Base-by-base conservation (phyloP, 2,329 filamentous ascomycete species). In the Penicillium sclerotiorum region DNA sequence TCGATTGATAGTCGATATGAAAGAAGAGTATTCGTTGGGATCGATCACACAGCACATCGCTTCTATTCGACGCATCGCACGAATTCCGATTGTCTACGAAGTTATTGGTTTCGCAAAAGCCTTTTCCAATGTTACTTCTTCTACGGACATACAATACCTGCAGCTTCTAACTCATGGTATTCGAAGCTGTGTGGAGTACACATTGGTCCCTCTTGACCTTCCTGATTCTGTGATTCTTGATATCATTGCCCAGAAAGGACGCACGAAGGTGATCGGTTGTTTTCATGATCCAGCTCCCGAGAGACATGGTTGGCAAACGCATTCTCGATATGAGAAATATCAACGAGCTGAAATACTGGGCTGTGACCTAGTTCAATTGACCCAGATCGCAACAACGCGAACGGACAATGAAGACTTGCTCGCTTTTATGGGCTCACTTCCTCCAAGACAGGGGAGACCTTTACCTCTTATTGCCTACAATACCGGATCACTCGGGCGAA, bases 281-380 rank as follows among this genome's bases (percentile, higher is more conserved):
- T 28, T 28, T 7, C 25, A 28, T 28, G 25, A 28, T 28, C 25
- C 7, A 28, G 12, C 25, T 12, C 25, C 12, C 7, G 25, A 12
- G 12, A 28, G 12, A 28, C 7, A 28, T 28, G 25, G 12, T 7
- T 28, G 25, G 25, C 7, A 12, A 28, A 28, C 7, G 7, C 7
- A 28, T 7, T 7, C 25, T 28, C 30, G 15, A 45, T 45, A n/a
- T 45, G 28, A 35, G 13, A 45, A 22, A 11, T 36, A 35, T 36
- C 42, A 36, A 8, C 6, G 17, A 15, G 43, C 43, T 28, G 8
- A 27, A 18, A 35, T 5, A 8, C 13, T 45, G 43, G 43, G 32
- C 13, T 45, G 43, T 45, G 32, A 45, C 17, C 21, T 45, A 4
- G 43, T 45, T 15, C 18, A 28, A 32, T 28, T 45, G 32, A 45